Percentiles rank a stretch among this genome's conserved stretches.
Conservation (phyloP, 2,329 filamentous ascomycete genomes). For the Aspergillus ustus region DNA sequence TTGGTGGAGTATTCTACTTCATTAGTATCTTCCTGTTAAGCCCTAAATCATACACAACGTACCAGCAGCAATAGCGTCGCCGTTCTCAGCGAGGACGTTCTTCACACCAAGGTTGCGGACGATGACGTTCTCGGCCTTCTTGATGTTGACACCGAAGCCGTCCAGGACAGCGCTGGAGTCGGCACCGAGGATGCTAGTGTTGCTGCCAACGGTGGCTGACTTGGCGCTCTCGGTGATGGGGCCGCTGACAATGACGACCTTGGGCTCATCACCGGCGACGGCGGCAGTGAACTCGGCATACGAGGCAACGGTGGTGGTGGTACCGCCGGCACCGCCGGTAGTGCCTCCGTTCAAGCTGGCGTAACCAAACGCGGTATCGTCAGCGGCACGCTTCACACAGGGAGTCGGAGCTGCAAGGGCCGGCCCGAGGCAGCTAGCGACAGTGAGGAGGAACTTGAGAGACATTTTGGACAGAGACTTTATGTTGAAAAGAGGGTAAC, state of each 20-base stretch:
- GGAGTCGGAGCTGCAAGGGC: constrained; percentile 33
- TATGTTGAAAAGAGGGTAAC: constrained; percentile 12
- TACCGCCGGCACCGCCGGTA: constrained; percentile 60
- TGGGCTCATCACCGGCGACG: constrained; percentile 51
- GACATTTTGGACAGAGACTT: constrained; percentile 24
- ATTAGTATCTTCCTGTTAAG: not conserved
- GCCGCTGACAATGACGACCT: constrained; percentile 54
- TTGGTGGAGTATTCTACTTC: constrained; percentile 46
- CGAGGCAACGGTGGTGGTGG: constrained; percentile 59
- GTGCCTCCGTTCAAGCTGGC: constrained; percentile 57
- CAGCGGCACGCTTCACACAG: not conserved
- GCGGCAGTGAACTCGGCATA: constrained; percentile 57
- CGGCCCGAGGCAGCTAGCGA: constrained; percentile 29
- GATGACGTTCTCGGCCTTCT: constrained; percentile 64
- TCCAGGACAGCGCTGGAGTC: constrained; percentile 60
- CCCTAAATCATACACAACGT: constrained; percentile 13
- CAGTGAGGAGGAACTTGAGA: constrained; percentile 30
- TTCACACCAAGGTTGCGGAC: constrained; percentile 65
- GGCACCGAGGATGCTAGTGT: constrained; percentile 58
- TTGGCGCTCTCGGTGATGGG: constrained; percentile 49
- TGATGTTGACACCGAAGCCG: constrained; percentile 52
- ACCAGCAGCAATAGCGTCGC: constrained; percentile 66
- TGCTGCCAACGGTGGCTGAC: constrained; percentile 53
- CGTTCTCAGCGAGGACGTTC: constrained; percentile 60
- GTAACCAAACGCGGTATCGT: constrained; percentile 47